Percentiles rank a stretch among this genome's conserved stretches.
These are phyloP conservation scores for Beauveria medogensis DNA, from an alignment of 2,329 filamentous ascomycete species.

Conservation along the genomic window DNA sequence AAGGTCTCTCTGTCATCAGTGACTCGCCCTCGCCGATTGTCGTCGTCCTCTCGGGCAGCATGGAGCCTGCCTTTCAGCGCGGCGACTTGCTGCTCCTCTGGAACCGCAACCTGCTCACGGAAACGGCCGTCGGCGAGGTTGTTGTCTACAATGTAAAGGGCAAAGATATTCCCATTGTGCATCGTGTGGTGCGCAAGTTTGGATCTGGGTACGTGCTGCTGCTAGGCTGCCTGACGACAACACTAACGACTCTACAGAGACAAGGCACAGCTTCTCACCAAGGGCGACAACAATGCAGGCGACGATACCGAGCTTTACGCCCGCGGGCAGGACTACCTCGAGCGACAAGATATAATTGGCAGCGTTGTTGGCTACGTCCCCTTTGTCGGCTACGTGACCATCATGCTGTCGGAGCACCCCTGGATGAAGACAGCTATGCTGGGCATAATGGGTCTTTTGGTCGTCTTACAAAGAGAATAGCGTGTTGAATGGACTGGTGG, in stretches of 20 bases:
- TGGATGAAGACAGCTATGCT: slow-evolving; percentile 96
- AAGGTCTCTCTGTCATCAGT: slow-evolving; percentile 71
- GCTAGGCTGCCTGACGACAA: not conserved
- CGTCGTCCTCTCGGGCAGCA: slow-evolving; percentile 74
- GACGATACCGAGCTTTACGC: slow-evolving; percentile 90
- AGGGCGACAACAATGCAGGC: slow-evolving; percentile 91
- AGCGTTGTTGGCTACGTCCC: slow-evolving; percentile 88
- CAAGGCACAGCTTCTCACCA: slow-evolving; percentile 73
- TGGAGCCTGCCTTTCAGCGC: slow-evolving; percentile 76
- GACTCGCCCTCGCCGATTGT: slow-evolving; percentile 73
- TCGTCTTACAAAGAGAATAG: slow-evolving; percentile 83
- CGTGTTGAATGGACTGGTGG: not conserved
- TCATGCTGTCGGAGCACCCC: slow-evolving; percentile 87
- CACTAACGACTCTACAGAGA: slow-evolving; percentile 27
- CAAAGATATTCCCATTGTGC: slow-evolving; percentile 97
- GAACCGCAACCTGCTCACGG: slow-evolving; percentile 57
- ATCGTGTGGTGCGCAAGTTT: slow-evolving; percentile 75
- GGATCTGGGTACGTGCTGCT: slow-evolving; percentile 40
- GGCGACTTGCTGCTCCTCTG: slow-evolving; percentile 70
- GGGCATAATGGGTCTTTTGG: slow-evolving; percentile 88
- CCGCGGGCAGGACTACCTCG: slow-evolving; percentile 75
- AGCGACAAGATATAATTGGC: slow-evolving; percentile 83
- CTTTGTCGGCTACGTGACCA: slow-evolving; percentile 94
- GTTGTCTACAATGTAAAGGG: slow-evolving; percentile 72
- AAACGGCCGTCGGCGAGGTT: slow-evolving; percentile 49